Conservation (phyloP, 371 early-diverging fungal species). For the Mortierella sp. region DNA sequence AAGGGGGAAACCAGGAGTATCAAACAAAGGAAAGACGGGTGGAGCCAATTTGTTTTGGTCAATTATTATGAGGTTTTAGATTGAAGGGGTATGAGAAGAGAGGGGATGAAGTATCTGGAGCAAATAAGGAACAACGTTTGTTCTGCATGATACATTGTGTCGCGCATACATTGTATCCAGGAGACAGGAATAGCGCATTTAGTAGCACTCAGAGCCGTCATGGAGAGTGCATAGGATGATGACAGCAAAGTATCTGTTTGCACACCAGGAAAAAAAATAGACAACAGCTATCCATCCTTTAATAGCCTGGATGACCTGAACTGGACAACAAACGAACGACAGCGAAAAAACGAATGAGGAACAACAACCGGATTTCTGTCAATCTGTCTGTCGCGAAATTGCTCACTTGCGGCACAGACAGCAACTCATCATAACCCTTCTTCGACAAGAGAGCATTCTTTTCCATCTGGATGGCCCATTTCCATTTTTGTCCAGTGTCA, state of each 20-base stretch:
- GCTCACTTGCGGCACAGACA: slow-evolving; percentile 1
- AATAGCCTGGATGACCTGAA: too few species aligned
- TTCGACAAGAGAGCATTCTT: not conserved
- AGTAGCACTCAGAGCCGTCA: too few species aligned
- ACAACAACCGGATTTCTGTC: too few species aligned
- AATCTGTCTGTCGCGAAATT: not conserved
- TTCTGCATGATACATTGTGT: not conserved
- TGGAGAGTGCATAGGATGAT: too few species aligned
- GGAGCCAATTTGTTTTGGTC: not conserved
- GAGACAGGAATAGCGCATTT: not conserved
- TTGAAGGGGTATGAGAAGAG: not conserved
- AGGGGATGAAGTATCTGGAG: not conserved
- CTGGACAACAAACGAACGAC: too few species aligned
- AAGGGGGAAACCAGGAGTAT: not conserved
- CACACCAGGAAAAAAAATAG: too few species aligned
- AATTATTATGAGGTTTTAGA: not conserved
- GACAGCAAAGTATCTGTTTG: too few species aligned
- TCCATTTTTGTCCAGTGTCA: not conserved
- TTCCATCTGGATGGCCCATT: not conserved
- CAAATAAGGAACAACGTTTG: not conserved
- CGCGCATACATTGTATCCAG: not conserved
- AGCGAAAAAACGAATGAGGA: too few species aligned
- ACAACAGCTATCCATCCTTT: too few species aligned
- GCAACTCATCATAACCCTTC: not conserved
- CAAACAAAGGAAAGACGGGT: not conserved